A percentile compares a stretch with the other conserved stretches of the same genome.
phyloP scores from a whole-genome alignment of 2,329 filamentous ascomycete genomes.

The Neocatenulostroma microsporum region DNA sequence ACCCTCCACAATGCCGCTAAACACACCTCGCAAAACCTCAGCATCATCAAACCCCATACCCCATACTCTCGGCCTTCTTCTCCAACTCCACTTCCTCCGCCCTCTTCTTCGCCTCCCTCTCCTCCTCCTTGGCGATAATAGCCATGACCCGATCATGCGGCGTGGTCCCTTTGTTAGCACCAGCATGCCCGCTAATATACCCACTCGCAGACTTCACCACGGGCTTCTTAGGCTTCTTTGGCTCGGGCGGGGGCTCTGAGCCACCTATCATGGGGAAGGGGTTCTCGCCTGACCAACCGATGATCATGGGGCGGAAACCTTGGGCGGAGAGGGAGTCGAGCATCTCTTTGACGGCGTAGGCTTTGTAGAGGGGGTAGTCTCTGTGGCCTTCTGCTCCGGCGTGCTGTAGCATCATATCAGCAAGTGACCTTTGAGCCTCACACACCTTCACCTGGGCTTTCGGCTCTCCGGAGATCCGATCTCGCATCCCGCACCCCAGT shows the following conservation, averaged over 20 bases:
- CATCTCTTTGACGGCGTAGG: slow-evolving; percentile 26
- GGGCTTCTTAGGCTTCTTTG: slow-evolving; percentile 18
- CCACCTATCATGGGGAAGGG: slow-evolving; percentile 30
- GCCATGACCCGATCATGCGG: slow-evolving; percentile 28
- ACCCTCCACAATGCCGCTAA: too few species aligned
- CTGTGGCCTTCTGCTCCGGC: slow-evolving; percentile 24
- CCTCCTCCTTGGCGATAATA: slow-evolving; percentile 27
- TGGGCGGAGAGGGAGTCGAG: slow-evolving; percentile 24
- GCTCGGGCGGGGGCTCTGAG: slow-evolving; percentile 20
- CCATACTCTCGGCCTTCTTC: slow-evolving; percentile 13
- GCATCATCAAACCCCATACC: slow-evolving; percentile 6
- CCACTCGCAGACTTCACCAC: slow-evolving; percentile 22
- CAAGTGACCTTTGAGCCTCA: too few species aligned
- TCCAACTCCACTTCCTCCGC: slow-evolving; percentile 17
- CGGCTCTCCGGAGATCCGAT: too few species aligned
- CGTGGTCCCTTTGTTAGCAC: slow-evolving; percentile 12
- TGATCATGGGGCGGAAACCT: slow-evolving; percentile 27
- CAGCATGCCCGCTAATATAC: slow-evolving; percentile 20
- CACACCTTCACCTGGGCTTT: too few species aligned
- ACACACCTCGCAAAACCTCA: too few species aligned
- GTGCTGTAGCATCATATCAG: slow-evolving; percentile 15
- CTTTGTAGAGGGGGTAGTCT: slow-evolving; percentile 24
- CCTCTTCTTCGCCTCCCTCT: slow-evolving; percentile 22
- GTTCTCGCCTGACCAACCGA: slow-evolving; percentile 27
- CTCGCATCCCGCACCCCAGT: too few species aligned